Base-by-base conservation (phyloP, 1,139 yeast species). In the Taphrina populina region DNA sequence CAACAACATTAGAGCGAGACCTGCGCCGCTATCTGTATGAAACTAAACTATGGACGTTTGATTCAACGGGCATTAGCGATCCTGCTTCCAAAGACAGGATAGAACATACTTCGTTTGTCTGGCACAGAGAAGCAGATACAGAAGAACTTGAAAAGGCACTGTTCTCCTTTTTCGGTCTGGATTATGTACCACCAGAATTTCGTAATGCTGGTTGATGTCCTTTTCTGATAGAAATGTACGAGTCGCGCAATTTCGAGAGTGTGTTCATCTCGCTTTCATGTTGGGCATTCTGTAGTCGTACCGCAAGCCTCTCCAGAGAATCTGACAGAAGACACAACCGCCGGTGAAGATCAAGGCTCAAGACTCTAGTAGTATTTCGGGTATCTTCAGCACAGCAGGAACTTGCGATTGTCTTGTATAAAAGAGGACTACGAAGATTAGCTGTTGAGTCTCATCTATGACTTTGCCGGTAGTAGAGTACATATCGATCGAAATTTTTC, bases 1-100 rank as follows among this genome's bases (percentile, higher is more conserved):
- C 59, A 4, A 60, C 61, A 6, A 59, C 62, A 15, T 60, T 62
- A 13, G 62, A 60, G 23, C 49, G 64, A 13, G 64, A 62, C 17
- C 41, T 62, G 19, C 49, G 63, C 6, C 36, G 56, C 10, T 56
- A 45, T 8, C 26, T 39, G 20, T 52, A 41, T 26, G 37, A 52
- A 7, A 3, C 11, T 19, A 49, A 33, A 4, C 59, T 60, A 6
- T 33, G 49, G 30, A 57, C 46, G 29, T 61, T 60, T 32, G 56
- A 49, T 13, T 55, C 47, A 24, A 52, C 44, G 8, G 62, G 62
- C n/a, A 21, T 61, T 8, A 21, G 46, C 23, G 57, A 59, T 8
- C 34, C 49, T 15, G 23, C 11, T 4, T 46, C 60, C 4, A 35
- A 44, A 11, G 17, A 39, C 43, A 39, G 32, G 10, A 32, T 61